Base-by-base conservation (phyloP, 2,329 filamentous ascomycete genomes). In the Bipolaris sorokiniana region DNA sequence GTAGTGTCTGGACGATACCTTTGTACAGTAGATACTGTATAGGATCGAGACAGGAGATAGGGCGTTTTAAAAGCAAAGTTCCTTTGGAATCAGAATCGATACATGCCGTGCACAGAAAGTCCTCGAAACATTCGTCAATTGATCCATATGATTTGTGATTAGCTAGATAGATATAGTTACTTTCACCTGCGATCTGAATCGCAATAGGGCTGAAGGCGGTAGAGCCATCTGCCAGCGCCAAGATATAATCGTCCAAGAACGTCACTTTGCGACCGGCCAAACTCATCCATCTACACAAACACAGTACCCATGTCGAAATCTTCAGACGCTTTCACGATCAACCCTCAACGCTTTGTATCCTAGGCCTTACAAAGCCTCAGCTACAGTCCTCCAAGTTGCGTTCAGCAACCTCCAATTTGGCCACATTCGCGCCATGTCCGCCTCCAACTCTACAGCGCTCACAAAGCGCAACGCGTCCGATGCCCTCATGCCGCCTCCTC, bases 401-500 rank as follows among this genome's bases (percentile, higher is more conserved):
- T 45, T 16, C n/a, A 48, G 31, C 36, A 9, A 46, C 18, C 26
- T 28, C 26, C 33, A 23, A 22, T 46, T 26, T 28, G 20, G 15
- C 52, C 41, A 45, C 47, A 34, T 31, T 33, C 38, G n/a, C 41
- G 42, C 42, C 58, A 75, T 74, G 71, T 54, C 64, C 5, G 56
- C 63, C 33, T 34, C 62, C 6, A 79, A 74, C 15, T 86, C 87
- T 5, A 84, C 77, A 48, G 85, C 88, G 58, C 83, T 95, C 57
- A 80, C 87, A 54, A 92, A 92, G 79, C 83, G 87, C 62, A 81
- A 83, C 54, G 75, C 77, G 38, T 88, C 91, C 56, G 84, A 80
- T 23, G 87, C 90, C 53, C 80, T 96, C 51, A 98, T 97, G 92
- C 90, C 91, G 15, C 92, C 93, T 10, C 93, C 94, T 5, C 91